phyloP scores from a whole-genome alignment of 2,329 filamentous ascomycete species.

The Botrytis byssoidea region DNA sequence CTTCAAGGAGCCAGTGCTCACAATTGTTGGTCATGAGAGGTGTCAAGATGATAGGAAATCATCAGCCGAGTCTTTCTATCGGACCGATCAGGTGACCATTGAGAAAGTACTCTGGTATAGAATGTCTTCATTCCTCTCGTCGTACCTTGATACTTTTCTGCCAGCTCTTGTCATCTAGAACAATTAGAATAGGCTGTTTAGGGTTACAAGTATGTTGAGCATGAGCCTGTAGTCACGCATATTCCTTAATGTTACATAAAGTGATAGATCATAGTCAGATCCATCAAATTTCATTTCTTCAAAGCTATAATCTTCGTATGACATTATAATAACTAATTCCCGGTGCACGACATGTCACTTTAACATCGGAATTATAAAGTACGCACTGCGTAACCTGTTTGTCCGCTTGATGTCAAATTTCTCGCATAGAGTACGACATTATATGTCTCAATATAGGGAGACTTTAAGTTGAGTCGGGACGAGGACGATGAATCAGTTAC shows the following conservation, averaged over 20 bases:
- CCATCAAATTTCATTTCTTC: background rate
- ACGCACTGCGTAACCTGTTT: background rate
- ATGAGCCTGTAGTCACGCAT: background rate
- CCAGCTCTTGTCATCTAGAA: background rate
- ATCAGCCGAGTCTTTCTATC: constrained; percentile 12
- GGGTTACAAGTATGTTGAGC: background rate
- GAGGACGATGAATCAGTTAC: background rate
- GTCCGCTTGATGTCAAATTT: background rate
- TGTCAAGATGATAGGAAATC: constrained; percentile 7
- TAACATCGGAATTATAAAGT: background rate
- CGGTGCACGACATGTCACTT: background rate
- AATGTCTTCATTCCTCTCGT: background rate
- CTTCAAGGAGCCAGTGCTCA: constrained; percentile 16
- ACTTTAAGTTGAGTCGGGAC: background rate
- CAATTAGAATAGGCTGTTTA: background rate
- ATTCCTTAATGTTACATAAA: background rate
- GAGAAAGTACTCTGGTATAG: background rate
- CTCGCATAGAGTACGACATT: background rate
- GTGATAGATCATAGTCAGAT: background rate
- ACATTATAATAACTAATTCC: background rate
- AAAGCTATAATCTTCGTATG: background rate
- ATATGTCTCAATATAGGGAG: background rate
- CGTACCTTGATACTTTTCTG: background rate
- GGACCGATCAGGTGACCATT: constrained; percentile 5
- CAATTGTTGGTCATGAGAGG: constrained; percentile 2